Evolutionary conservation across 1,284 basidiomycete genomes (phyloP).

Genomic region (Tetrapyrgos nigripes): DNA sequence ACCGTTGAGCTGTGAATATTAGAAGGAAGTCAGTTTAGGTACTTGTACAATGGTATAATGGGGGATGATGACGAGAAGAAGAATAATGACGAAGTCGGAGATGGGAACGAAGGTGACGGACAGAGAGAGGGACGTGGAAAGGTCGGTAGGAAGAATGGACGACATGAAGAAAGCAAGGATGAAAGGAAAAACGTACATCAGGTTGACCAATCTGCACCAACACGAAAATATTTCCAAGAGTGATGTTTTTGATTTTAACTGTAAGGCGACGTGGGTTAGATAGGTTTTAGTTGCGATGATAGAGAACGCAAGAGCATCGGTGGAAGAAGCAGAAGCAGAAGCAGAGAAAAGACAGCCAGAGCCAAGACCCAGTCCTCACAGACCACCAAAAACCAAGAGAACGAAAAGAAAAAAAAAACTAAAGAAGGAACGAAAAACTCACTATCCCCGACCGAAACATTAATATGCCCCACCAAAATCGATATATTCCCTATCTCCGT

Average conservation of each 20-base stretch:
- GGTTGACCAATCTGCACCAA: constrained; percentile 28
- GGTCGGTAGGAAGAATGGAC: no score
- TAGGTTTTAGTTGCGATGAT: no score
- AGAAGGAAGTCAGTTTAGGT: background rate
- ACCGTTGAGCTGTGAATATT: background rate
- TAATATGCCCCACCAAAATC: constrained; percentile 24
- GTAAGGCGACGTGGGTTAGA: no score
- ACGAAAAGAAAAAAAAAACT: background rate
- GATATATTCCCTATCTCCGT: constrained; percentile 27
- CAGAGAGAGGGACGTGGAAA: background rate
- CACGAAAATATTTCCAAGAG: constrained; percentile 25
- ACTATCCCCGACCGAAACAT: constrained; percentile 24
- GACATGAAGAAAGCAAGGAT: background rate
- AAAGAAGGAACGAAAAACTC: background rate
- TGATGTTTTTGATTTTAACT: constrained; percentile 24
- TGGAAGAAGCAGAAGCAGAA: background rate
- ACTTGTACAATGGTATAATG: background rate
- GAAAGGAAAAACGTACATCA: constrained; percentile 13
- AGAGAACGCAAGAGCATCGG: background rate
- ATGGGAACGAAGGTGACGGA: background rate
- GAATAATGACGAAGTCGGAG: no score
- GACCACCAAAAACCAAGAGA: no score
- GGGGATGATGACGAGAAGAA: no score
- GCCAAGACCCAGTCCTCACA: no score
- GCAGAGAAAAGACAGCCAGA: background rate